These are phyloP conservation scores for Penicillium sclerotigenum DNA, from an alignment of 2,329 filamentous ascomycete species.

Conservation along the genomic window DNA sequence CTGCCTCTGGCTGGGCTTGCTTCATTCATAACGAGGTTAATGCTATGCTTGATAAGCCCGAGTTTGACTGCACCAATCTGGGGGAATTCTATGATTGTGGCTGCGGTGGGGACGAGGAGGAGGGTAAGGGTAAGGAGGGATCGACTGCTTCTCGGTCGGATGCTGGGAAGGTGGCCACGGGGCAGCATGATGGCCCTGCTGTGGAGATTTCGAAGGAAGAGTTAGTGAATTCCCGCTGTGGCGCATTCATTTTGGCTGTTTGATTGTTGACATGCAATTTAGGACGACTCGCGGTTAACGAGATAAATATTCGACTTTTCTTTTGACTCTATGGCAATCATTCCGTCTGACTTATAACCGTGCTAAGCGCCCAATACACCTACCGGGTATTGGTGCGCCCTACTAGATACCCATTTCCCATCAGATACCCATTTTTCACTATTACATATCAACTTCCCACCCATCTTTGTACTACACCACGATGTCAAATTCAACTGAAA, in stretches of 20 bases:
- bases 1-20: slow-evolving; percentile 65
- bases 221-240: slow-evolving; percentile 24
- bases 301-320: neutral
- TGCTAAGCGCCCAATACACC: too few relatives aligned
- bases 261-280: slow-evolving; percentile 15
- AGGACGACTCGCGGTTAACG: slow-evolving; percentile 30
- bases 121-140: slow-evolving; percentile 16
- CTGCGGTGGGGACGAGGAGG: slow-evolving; percentile 56
- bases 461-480: too few relatives aligned
- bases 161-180: neutral
- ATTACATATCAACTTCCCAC: too few relatives aligned
- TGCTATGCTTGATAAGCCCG: slow-evolving; percentile 56
- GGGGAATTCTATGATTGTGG: slow-evolving; percentile 67
- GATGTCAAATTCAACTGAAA: too few relatives aligned
- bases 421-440: too few relatives aligned
- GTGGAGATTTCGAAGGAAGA: slow-evolving; percentile 39
- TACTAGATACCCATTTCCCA: too few relatives aligned
- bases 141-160: slow-evolving; percentile 10
- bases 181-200: slow-evolving; percentile 19
- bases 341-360: neutral
- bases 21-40: slow-evolving; percentile 67
- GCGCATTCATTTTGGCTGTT: neutral
- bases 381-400: too few relatives aligned
- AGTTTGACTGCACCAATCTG: slow-evolving; percentile 63
- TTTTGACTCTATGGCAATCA: neutral